These are phyloP conservation scores for Wickerhamiella bombiphila DNA, from an alignment of 805 yeast genomes.

Conservation along the genomic window DNA sequence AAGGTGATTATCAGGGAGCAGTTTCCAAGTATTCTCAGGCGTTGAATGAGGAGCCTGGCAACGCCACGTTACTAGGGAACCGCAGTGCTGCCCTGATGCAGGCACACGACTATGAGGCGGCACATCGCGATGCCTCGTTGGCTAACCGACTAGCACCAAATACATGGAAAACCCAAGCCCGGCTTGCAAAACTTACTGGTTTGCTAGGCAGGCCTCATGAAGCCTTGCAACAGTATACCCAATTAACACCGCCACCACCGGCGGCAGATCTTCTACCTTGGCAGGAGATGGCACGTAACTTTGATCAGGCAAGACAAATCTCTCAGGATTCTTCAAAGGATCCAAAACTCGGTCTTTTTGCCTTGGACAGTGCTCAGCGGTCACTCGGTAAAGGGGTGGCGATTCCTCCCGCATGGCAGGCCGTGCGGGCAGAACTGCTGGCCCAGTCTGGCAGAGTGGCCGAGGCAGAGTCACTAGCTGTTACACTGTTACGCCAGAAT, in stretches of 20 bases:
- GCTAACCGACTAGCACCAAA: slow-evolving; percentile 22
- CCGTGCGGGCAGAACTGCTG: slow-evolving; percentile 21
- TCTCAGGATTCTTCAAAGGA: slow-evolving; percentile 14
- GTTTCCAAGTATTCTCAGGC: slow-evolving; percentile 24
- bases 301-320: slow-evolving; percentile 23
- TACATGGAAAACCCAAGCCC: slow-evolving; percentile 23
- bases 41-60: slow-evolving; percentile 23
- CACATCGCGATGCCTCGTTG: slow-evolving; percentile 23
- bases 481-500: slow-evolving; percentile 24
- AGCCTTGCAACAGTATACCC: slow-evolving; percentile 21
- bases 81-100: slow-evolving; percentile 28
- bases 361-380: slow-evolving; percentile 26
- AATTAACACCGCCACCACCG: slow-evolving; percentile 14
- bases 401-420: slow-evolving; percentile 25
- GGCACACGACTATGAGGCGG: slow-evolving; percentile 20
- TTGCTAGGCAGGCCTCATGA: slow-evolving; percentile 24
- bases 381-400: slow-evolving; percentile 23
- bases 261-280: slow-evolving; percentile 20
- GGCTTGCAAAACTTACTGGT: slow-evolving; percentile 26
- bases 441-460: slow-evolving; percentile 22
- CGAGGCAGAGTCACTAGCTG: slow-evolving; percentile 26
- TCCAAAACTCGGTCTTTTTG: slow-evolving; percentile 23
- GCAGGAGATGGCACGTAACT: slow-evolving; percentile 25
- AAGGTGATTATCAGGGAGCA: slow-evolving; percentile 23
- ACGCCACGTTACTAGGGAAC: slow-evolving; percentile 26